phyloP scores from a whole-genome alignment of 257 asterid species.

The Solanum chilense region DNA sequence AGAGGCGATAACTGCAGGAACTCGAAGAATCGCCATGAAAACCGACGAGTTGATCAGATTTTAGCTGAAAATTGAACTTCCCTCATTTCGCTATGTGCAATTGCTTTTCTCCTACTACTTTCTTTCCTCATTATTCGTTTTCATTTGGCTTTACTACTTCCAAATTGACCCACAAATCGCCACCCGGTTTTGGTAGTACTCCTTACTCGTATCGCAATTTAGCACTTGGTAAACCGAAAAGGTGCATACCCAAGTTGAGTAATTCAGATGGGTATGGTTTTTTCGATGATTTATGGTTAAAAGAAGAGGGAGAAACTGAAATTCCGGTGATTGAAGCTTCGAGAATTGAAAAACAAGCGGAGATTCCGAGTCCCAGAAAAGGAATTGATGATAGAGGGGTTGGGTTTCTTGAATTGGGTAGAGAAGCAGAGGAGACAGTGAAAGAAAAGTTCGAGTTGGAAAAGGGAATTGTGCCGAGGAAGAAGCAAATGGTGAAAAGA shows the following conservation, averaged over 20 bases:
- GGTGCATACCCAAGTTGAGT: not conserved
- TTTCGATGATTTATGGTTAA: conserved; percentile 10
- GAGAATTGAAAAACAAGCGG: not conserved
- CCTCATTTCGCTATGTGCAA: conserved; percentile 16
- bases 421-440: conserved; percentile 4
- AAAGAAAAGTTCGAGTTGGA: conserved; percentile 5
- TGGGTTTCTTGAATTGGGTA: conserved; percentile 4
- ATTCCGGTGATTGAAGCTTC: not conserved
- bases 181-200: not conserved
- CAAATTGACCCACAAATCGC: not conserved
- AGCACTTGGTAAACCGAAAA: not conserved
- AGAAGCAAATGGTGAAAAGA: conserved; percentile 44
- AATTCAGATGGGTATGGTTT: conserved; percentile 5
- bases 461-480: conserved; percentile 10
- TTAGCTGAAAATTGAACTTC: not conserved
- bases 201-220: not conserved
- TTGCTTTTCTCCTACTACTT: conserved; percentile 9
- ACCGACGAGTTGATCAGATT: not conserved
- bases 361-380: not conserved
- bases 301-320: not conserved
- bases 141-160: not conserved
- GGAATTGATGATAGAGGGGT: not conserved
- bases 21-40: not conserved
- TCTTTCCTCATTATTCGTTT: conserved; percentile 7
- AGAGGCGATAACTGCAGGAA: not conserved